These are phyloP conservation scores for Dactylella cylindrospora DNA, from an alignment of 2,329 filamentous ascomycete genomes.

Conservation along the genomic window DNA sequence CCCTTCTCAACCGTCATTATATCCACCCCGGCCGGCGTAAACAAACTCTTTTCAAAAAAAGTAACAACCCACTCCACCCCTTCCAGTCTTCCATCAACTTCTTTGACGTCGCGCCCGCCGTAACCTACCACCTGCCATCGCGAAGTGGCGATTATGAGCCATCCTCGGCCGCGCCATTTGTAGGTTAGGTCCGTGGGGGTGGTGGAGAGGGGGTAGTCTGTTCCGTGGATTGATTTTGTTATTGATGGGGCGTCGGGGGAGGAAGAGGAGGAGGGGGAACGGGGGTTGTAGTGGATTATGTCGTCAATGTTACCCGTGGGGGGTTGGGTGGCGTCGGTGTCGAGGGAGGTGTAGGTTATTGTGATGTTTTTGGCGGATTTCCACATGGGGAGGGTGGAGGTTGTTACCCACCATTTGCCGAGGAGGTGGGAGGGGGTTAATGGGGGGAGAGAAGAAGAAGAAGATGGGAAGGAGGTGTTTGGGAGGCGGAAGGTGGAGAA, in stretches of 20 bases:
- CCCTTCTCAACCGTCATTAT: constrained; percentile 67
- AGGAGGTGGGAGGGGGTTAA: constrained; percentile 64
- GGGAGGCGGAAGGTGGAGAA: constrained; percentile 26
- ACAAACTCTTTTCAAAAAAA: constrained; percentile 79
- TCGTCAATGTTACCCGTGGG: constrained; percentile 62
- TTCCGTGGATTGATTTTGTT: constrained; percentile 27
- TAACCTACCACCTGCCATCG: constrained; percentile 82
- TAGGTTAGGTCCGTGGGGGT: constrained; percentile 55
- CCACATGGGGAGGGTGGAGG: constrained; percentile 80
- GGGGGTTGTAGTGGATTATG: constrained; percentile 64
- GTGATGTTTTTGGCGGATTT: constrained; percentile 74
- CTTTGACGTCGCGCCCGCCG: constrained; percentile 60
- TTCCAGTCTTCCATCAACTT: constrained; percentile 45
- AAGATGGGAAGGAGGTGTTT: constrained; percentile 46
- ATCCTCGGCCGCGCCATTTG: constrained; percentile 78
- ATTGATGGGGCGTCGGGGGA: neutral
- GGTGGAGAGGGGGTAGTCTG: constrained; percentile 52
- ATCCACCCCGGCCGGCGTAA: constrained; percentile 80
- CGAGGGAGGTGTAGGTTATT: constrained; percentile 70
- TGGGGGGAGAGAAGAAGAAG: constrained; percentile 51
- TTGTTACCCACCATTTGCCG: constrained; percentile 71
- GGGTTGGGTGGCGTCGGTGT: constrained; percentile 52
- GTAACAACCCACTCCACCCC: constrained; percentile 71
- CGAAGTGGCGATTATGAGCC: constrained; percentile 69
- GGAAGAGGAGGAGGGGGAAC: constrained; percentile 1